Conservation (phyloP, 116 monocot genomes). For the Posidonia oceanica region DNA sequence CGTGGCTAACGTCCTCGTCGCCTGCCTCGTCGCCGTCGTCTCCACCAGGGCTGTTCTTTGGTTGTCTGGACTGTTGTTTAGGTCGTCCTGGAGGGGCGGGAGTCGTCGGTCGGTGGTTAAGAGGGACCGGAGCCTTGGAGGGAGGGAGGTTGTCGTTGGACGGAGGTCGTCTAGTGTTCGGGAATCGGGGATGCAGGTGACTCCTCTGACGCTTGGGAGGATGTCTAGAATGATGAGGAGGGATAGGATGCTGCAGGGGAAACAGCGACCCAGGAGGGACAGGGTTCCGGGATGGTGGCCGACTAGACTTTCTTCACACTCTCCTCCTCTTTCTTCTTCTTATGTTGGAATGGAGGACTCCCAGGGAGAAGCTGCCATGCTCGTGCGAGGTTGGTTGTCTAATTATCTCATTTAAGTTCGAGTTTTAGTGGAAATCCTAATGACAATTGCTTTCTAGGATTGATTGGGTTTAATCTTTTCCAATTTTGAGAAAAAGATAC, state of each 20-base stretch:
- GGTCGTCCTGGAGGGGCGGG: conserved; percentile 13
- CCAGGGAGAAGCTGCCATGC: conserved; percentile 45
- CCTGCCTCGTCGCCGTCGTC: conserved; percentile 18
- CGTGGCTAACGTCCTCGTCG: conserved; percentile 24
- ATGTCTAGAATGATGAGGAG: conserved; percentile 3
- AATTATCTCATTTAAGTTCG: no score
- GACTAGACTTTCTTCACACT: conserved; percentile 4
- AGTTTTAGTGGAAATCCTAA: no score
- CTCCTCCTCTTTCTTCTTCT: not conserved
- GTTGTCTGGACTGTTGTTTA: conserved; percentile 6
- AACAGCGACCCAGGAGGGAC: conserved; percentile 18
- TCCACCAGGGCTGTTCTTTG: conserved; percentile 18
- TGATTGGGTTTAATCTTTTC: no score
- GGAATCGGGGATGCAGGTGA: conserved; percentile 14
- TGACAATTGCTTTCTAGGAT: no score
- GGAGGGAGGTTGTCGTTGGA: conserved; percentile 76
- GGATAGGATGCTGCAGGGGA: not conserved
- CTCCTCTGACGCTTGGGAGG: conserved; percentile 21
- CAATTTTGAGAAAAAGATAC: no score
- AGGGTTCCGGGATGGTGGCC: conserved; percentile 77
- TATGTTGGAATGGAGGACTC: conserved; percentile 20
- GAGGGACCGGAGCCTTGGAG: conserved; percentile 80
- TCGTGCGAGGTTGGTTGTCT: conserved; percentile 54
- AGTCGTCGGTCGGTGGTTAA: conserved; percentile 15
- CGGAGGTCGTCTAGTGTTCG: conserved; percentile 11